Base-by-base conservation (phyloP, 2,329 filamentous ascomycete species). In the Gnomoniopsis sp. region DNA sequence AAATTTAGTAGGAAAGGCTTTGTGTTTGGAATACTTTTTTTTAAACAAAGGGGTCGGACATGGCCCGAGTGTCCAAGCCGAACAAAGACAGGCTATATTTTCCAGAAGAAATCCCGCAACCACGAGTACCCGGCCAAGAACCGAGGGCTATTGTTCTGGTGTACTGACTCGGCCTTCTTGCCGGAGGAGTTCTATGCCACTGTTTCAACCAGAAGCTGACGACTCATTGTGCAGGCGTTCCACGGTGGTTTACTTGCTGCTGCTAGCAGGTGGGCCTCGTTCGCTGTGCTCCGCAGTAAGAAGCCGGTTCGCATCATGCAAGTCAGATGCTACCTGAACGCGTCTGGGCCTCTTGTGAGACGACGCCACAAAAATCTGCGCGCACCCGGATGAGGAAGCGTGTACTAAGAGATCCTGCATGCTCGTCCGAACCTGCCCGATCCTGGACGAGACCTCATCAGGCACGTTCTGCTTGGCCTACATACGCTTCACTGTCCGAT, bases 291-390 rank as follows among this genome's bases (percentile, higher is more conserved):
- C 30, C 8, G 15, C 26, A 51, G 26, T 34, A 7, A 15, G 36
- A 14, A 41, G 36, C 36, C 36, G 36, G 15, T 23, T 17, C 46
- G 21, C 47, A 26, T 11, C 22, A 23, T 30, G 22, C 26, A 30
- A 7, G 26, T 26, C 17, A 51, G 19, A 38, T 41, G 36, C 17
- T 15, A 41, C 17, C 38, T 44, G 38, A 50, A 54, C 33, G 47
- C 56, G 53, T 58, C 56, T 58, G 56, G 56, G 34, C 50, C 43
- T 8, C 21, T 36, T 34, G 56, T 58, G 50, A 38, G 41, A 54
- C 56, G 49, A n/a, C 23, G 44, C 44, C 50, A 49, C 56, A 23
- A 44, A 51, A 43, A 53, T 17, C 55, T 14, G 22, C 26, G 26
- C 23, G n/a, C 34, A 43, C 43, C 51, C 22, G 44, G 22, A 12